These are phyloP conservation scores for Manihot esculenta DNA, from an alignment of 441 rosid species.

Conservation along the genomic window DNA sequence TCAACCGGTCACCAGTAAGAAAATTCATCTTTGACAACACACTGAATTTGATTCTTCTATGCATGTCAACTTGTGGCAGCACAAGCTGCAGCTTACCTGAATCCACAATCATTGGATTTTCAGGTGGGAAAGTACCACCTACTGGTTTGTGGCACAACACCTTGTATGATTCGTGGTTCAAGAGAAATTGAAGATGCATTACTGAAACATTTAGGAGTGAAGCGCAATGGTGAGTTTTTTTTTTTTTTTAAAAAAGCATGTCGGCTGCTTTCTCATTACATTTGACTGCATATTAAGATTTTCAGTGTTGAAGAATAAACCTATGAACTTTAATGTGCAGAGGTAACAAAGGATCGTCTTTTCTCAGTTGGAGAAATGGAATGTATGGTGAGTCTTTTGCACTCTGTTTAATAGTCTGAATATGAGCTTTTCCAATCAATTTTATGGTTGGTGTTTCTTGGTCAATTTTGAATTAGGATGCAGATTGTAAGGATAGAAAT, in stretches of 20 bases:
- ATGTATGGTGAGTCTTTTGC: slow-evolving; percentile 74
- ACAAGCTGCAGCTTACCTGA: slow-evolving; percentile 19
- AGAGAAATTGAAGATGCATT: slow-evolving; percentile 85
- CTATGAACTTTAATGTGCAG: slow-evolving; percentile 39
- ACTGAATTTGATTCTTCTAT: background rate
- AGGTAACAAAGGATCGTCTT: slow-evolving; percentile 96
- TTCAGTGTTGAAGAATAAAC: slow-evolving; percentile 19
- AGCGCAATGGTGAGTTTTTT: slow-evolving; percentile 87
- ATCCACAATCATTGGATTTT: slow-evolving; percentile 25
- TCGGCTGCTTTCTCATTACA: slow-evolving; percentile 12
- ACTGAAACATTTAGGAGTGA: slow-evolving; percentile 90
- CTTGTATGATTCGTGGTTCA: slow-evolving; percentile 98
- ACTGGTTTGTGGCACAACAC: slow-evolving; percentile 98
- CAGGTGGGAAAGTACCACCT: slow-evolving; percentile 98
- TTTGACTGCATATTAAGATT: background rate
- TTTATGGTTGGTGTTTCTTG: slow-evolving; percentile 3
- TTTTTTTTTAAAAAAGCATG: slow-evolving; percentile 9
- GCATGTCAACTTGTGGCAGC: slow-evolving; percentile 12
- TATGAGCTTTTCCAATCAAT: background rate
- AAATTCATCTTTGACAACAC: slow-evolving; percentile 10
- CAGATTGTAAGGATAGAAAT: background rate
- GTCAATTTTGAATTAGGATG: background rate
- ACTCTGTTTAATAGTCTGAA: slow-evolving; percentile 2
- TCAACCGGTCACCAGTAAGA: slow-evolving; percentile 85
- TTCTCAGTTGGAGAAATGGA: slow-evolving; percentile 99